phyloP scores from a whole-genome alignment of 2,329 filamentous ascomycete genomes.

The Fusarium sp. region DNA sequence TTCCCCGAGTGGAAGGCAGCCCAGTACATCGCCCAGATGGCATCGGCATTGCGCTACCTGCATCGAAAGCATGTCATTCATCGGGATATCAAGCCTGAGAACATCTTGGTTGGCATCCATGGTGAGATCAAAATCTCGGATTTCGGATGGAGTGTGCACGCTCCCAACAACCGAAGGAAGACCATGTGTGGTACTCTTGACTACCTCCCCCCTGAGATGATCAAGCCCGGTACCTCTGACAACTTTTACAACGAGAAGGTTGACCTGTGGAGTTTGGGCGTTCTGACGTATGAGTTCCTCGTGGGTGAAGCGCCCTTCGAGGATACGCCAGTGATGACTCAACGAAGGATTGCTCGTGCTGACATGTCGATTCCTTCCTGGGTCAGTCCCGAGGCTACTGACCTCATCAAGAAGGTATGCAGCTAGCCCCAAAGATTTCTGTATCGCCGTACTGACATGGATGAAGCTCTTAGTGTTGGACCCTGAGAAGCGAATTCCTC shows the following conservation, averaged over 20 bases:
- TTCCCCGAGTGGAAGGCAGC: constrained; percentile 88
- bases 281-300: constrained; percentile 95
- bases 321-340: constrained; percentile 93
- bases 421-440: not conserved
- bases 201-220: constrained; percentile 98
- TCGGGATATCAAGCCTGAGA: constrained; percentile 96
- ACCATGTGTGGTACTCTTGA: constrained; percentile 98
- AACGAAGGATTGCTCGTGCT: constrained; percentile 83
- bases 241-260: constrained; percentile 97
- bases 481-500: constrained; percentile 89
- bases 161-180: constrained; percentile 89
- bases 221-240: constrained; percentile 80
- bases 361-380: constrained; percentile 95
- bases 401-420: constrained; percentile 88
- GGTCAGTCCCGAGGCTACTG: constrained; percentile 87
- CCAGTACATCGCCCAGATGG: constrained; percentile 89
- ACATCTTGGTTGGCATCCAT: constrained; percentile 94
- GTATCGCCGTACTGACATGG: constrained; percentile 35
- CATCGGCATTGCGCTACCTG: constrained; percentile 84
- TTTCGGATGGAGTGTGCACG: constrained; percentile 98
- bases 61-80: constrained; percentile 99
- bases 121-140: constrained; percentile 99
- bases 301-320: constrained; percentile 97
- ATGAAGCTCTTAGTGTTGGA: constrained; percentile 86
- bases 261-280: constrained; percentile 94